Base-by-base conservation (phyloP, 2,329 filamentous ascomycete species). In the Neofusicoccum sp. region DNA sequence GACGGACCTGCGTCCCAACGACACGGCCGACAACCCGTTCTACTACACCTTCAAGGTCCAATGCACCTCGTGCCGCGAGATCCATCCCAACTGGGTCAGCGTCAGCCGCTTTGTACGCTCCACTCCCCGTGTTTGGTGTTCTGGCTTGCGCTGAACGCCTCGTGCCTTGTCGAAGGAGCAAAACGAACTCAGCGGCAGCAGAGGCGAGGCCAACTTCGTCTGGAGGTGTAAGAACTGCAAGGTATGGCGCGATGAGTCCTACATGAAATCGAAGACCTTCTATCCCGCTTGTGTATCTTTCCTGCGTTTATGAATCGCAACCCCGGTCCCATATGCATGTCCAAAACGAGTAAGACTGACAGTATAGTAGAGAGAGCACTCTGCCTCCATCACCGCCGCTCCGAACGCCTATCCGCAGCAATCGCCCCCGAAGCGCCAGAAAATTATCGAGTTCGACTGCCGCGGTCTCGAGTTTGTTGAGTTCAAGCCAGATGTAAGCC, bases 171-270 rank as follows among this genome's bases (percentile, higher is more conserved):
- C 12, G 33, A 64, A 96, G 91, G 93, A 98, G 73, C 84, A 82
- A 70, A 93, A 96, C 72, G 92, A 97, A 65, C 87, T 97, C 75
- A 95, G 91, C 65, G 93, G 93, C 36, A 97, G 93, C 75, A 86
- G 91, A 70, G 95, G 95, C 65, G 93, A 98, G 76, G 95, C 95
- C 63, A 98, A 98, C 76, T 99, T 99, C 76, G 95, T 99, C n/a
- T 99, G 95, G 93, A 93, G 87, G 75, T 99, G 95, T 84, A 96
- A 96, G 78, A 93, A 95, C 73, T 99, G 95, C 87, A 96, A 95
- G 85, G 92, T 95, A 26, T 5, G 33, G 5, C 7, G 24, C 20
- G 28, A 16, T 31, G 20, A 34, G 34, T 5, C 3, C 8, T 3
- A 34, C 8, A 30, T n/a, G 14, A n/a, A n/a, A n/a, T n/a, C n/a